Evolutionary conservation across 495 filamentous ascomycete species (phyloP).

Genomic region (Letharia lupina): DNA sequence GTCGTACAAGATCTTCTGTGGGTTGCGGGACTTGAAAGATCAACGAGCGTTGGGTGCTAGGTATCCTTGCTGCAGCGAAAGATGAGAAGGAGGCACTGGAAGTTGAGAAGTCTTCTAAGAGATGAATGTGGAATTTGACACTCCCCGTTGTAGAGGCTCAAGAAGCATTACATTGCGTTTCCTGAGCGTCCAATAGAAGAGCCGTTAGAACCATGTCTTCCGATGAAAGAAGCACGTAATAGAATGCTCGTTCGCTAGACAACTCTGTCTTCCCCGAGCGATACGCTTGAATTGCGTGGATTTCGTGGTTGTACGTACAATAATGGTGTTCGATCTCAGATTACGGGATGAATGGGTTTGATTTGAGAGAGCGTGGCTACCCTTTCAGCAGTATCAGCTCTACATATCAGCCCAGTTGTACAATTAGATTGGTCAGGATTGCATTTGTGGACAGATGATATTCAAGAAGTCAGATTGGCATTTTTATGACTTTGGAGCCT

Average conservation of each 20-base stretch:
- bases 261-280: neutral
- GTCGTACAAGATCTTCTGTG: too few species aligned
- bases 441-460: too few species aligned
- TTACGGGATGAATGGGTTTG: too few species aligned
- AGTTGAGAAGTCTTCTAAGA: neutral
- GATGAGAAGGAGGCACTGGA: neutral
- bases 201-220: neutral
- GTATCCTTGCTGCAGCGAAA: neutral
- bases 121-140: neutral
- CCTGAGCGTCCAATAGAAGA: neutral
- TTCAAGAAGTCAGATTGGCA: neutral
- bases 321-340: too few species aligned
- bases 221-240: neutral
- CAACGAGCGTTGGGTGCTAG: too few species aligned
- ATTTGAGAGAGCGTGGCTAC: too few species aligned
- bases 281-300: too few species aligned
- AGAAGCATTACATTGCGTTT: neutral
- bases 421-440: too few species aligned
- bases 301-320: too few species aligned
- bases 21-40: too few species aligned
- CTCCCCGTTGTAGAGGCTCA: neutral
- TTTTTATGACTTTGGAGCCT: neutral
- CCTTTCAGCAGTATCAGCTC: too few species aligned
- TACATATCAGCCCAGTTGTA: too few species aligned
- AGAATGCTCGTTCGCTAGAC: neutral